Evolutionary conservation across 2,329 filamentous ascomycete species (phyloP), one percentile per base, ranked within the genome.

Genomic region (Botrytis porri): DNA sequence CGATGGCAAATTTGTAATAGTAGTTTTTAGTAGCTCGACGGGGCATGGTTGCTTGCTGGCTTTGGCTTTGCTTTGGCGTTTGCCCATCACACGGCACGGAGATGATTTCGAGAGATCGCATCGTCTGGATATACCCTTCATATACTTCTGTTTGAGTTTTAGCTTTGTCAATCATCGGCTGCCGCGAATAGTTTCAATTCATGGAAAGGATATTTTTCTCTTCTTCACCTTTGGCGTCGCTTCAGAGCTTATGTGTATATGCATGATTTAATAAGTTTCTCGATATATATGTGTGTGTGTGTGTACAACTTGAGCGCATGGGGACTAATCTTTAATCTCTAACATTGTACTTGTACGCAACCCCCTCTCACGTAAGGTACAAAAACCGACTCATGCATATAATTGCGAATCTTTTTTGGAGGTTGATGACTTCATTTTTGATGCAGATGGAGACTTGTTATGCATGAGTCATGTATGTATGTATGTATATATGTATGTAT

Each of bases 71-170:
- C 43, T 59, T 71, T 66, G 64, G 64, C 64, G 62, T 65, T 43
- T 66, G 70, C 39, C 60, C 41, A 67, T 67, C 48, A 54, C 37
- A 57, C 29, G 65, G 65, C 48, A 41, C 18, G 64, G 70, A 43
- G 29, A 67, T 59, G 37, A 66, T 66, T 14, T 59, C 39, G 69
- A 71, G 69, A 64, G 16, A 67, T 66, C 32, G 45, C 8, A 39
- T 71, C 61, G 43, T 71, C 69, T 54, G 70, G 62, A 66, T 72
- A 72, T 72, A 71, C 69, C 69, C 69, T 71, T 71, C 59, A 65
- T 65, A 71, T n/a, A 45, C 43, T 32, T 43, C 63, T 65, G 60
- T 37, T 54, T 32, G 43, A 64, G 60, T 71, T 54, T 37, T 54
- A 29, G 45, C 45, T 67, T 54, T 65, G 29, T 48, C 43, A 48